Conservation (phyloP, 495 filamentous ascomycete species). For the Lineolata rhizophorae region DNA sequence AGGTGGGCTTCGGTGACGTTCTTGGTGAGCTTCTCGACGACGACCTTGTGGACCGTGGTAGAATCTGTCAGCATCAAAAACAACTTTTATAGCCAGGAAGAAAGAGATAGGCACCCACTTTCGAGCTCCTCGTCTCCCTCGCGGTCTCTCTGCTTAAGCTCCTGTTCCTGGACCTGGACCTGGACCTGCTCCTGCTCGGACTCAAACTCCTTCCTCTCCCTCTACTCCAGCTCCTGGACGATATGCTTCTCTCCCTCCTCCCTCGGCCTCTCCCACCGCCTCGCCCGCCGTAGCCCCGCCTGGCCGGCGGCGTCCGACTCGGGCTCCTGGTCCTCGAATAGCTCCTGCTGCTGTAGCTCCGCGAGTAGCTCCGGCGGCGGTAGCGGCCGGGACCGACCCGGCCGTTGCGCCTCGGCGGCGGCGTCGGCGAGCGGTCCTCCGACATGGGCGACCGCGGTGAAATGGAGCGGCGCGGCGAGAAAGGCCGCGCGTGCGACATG, state of each 20-base stretch:
- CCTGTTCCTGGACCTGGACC: constrained; percentile 2
- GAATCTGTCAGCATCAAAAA: constrained; percentile 17
- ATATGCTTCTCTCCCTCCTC: no score
- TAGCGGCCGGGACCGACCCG: constrained; percentile 13
- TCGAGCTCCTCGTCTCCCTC: constrained; percentile 19
- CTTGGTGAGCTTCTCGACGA: constrained; percentile 89
- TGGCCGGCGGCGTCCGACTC: background rate
- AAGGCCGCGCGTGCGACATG: constrained; percentile 19
- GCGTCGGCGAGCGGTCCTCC: no score
- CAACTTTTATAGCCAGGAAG: no score
- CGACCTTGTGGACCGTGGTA: constrained; percentile 39
- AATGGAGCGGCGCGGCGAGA: constrained; percentile 7
- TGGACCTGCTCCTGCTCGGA: constrained; percentile 19
- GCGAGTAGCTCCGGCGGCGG: constrained; percentile 6
- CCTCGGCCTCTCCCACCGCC: no score
- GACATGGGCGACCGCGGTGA: constrained; percentile 13
- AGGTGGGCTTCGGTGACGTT: constrained; percentile 82
- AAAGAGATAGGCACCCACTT: no score
- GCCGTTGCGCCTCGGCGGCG: no score
- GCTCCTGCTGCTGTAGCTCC: constrained; percentile 13
- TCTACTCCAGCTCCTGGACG: no score
- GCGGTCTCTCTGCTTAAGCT: constrained; percentile 13
- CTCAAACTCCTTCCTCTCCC: constrained; percentile 25
- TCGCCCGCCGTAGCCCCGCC: background rate
- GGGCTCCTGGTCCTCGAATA: constrained; percentile 6